Base-by-base conservation (phyloP, 768 basidiomycete genomes). In the Lentinula lateritia region DNA sequence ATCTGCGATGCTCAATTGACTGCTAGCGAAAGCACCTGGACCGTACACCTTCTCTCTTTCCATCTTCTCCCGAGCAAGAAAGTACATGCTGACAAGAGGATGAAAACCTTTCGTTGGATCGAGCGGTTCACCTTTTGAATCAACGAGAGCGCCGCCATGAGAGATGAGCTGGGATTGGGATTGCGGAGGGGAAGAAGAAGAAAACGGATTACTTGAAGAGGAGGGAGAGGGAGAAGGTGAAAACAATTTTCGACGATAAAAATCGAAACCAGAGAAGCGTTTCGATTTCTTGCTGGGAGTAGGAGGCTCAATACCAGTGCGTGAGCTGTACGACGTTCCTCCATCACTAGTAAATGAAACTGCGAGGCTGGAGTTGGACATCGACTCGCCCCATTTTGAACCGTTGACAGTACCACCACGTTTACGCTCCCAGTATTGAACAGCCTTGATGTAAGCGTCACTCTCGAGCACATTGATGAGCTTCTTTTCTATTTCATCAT, bases 71-170 rank as follows among this genome's bases (percentile, higher is more conserved):
- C 93, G 81, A 5, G 95, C 92, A 18, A 99, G 85, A 77, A 88
- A 98, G 73, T 99, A 99, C 76, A 99, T 98, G 35, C 95, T 93
- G 50, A 98, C 83, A 32, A 99, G 81, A 0, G 94, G 95, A 71
- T 98, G 94, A 77, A 93, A 99, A 1, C 95, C 97, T 58, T 84
- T 78, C 13, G 93, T 96, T 5, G 96, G 95, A 69, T 99, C 96
- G 64, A 78, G 65, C 10, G 80, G 81, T 63, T 87, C 79, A 62
- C 78, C 80, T 58, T 78, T 72, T 12, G 73, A 62, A 72, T 85
- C 83, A 28, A 70, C 66, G 57, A 84, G 75, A 34, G 76, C 38
- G 5, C 46, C 74, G 4, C 76, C 69, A 70, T 79, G 74, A 28
- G 82, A 79, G 6, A 39, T 56, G 6, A 86, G 75, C 54, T 83